Conservation (phyloP, 345 rosid genomes). For the Arabis alpina region DNA sequence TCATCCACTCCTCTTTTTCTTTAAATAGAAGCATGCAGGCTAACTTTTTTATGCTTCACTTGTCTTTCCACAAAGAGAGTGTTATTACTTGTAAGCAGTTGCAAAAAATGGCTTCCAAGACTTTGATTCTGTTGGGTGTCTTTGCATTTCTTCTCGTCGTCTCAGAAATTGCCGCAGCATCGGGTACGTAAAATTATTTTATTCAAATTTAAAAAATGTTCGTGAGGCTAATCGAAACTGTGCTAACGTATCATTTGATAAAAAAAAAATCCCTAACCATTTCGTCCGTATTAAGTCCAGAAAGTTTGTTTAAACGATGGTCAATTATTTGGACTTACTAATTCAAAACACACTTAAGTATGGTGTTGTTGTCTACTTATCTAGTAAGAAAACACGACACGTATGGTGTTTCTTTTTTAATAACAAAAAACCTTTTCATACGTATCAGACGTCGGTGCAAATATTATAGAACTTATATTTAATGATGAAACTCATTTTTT, state of each 20-base stretch:
- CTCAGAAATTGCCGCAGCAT: conserved; percentile 1
- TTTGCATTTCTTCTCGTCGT: conserved; percentile 16
- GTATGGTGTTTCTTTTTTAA: not conserved
- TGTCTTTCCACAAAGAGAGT: not conserved
- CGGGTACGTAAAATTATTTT: not conserved
- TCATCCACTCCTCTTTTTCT: not conserved
- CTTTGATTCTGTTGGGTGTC: conserved; percentile 22
- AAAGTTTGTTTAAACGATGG: not conserved
- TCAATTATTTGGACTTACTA: not conserved
- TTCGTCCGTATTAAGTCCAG: not conserved
- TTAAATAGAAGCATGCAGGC: conserved; percentile 27
- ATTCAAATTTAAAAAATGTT: not conserved
- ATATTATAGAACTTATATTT: not conserved
- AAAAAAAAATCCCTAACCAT: not conserved
- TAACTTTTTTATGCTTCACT: conserved; percentile 21
- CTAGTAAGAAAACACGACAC: not conserved
- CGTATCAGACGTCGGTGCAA: not conserved
- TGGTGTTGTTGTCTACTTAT: not conserved
- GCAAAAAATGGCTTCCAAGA: conserved; percentile 23
- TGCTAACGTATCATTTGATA: not conserved
- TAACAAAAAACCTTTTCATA: too few relatives aligned
- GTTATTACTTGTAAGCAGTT: not conserved
- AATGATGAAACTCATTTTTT: not conserved
- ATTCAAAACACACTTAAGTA: not conserved
- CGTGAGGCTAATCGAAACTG: not conserved